Percentiles rank a stretch among this genome's conserved stretches.
phyloP scores from a whole-genome alignment of 768 basidiomycete genomes.

The Daedaleopsis sinensis region DNA sequence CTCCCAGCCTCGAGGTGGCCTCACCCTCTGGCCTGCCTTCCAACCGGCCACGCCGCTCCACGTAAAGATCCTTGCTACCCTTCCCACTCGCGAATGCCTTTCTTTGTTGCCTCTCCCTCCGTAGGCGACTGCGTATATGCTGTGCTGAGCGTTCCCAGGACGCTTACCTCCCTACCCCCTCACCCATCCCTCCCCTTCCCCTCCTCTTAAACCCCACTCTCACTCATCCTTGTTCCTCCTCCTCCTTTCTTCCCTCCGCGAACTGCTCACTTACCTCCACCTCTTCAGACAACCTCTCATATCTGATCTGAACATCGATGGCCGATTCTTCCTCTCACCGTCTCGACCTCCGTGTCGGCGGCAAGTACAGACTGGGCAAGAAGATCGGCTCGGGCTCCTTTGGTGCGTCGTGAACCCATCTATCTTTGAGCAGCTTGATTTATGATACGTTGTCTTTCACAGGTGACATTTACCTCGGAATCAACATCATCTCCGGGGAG shows the following conservation, averaged over 20 bases:
- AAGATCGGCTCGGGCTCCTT: constrained; percentile 99
- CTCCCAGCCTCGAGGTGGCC: constrained; percentile 22
- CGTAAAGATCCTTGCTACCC: constrained; percentile 19
- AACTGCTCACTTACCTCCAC: neutral
- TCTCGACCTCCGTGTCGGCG: constrained; percentile 87
- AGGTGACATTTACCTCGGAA: constrained; percentile 99
- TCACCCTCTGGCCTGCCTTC: constrained; percentile 13
- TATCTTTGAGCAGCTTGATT: constrained; percentile 1
- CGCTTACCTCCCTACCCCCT: constrained; percentile 12
- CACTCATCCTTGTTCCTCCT: constrained; percentile 19
- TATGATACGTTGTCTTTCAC: constrained; percentile 6
- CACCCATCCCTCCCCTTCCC: constrained; percentile 5
- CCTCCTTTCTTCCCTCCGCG: neutral
- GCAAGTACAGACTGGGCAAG: constrained; percentile 97
- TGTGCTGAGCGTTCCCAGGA: constrained; percentile 23
- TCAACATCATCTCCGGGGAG: constrained; percentile 99
- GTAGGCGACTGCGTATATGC: constrained; percentile 20
- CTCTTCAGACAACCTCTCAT: neutral
- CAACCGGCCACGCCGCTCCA: constrained; percentile 11
- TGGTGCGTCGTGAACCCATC: constrained; percentile 57
- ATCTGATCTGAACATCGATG: constrained; percentile 46
- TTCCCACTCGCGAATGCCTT: neutral
- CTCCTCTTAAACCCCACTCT: constrained; percentile 4
- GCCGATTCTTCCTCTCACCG: constrained; percentile 72
- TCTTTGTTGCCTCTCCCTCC: neutral